These are phyloP conservation scores for Boechera retrofracta DNA, from an alignment of 345 rosid species.

Conservation along the genomic window DNA sequence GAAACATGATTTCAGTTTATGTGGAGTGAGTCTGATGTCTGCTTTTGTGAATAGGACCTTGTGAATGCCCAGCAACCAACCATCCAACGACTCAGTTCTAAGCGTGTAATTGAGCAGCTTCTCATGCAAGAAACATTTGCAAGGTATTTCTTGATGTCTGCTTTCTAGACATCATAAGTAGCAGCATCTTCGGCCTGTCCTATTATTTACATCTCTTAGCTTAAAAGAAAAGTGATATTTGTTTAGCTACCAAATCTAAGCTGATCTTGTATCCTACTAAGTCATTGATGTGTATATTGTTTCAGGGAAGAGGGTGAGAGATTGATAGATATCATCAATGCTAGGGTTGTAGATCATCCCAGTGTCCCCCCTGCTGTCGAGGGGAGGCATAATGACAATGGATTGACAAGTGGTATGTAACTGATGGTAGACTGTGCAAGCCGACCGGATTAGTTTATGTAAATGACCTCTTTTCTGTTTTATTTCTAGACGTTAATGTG, in stretches of 20 bases:
- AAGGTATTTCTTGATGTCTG: conserved; percentile 56
- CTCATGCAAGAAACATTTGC: conserved; percentile 82
- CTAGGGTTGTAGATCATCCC: conserved; percentile 66
- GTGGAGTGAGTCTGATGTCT: conserved; percentile 33
- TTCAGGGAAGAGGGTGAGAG: conserved; percentile 85
- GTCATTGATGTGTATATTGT: conserved; percentile 41
- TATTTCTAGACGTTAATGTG: conserved; percentile 53
- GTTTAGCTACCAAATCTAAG: neutral
- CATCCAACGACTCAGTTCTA: conserved; percentile 43
- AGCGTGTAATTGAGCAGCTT: conserved; percentile 75
- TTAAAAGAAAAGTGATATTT: neutral
- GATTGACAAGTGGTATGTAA: conserved; percentile 50
- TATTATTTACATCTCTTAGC: conserved; percentile 16
- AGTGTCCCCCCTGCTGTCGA: conserved; percentile 37
- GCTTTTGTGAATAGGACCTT: conserved; percentile 38
- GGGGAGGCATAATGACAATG: conserved; percentile 38
- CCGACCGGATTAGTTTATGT: conserved; percentile 12
- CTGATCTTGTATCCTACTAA: neutral
- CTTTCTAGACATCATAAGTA: conserved; percentile 7
- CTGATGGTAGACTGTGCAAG: conserved; percentile 40
- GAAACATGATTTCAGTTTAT: conserved; percentile 31
- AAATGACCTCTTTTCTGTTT: conserved; percentile 35
- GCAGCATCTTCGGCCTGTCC: conserved; percentile 17
- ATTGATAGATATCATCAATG: conserved; percentile 66
- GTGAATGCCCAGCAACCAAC: conserved; percentile 44